Conservation (phyloP, 1,284 basidiomycete genomes). For the Phylloboletellus chloephorus region DNA sequence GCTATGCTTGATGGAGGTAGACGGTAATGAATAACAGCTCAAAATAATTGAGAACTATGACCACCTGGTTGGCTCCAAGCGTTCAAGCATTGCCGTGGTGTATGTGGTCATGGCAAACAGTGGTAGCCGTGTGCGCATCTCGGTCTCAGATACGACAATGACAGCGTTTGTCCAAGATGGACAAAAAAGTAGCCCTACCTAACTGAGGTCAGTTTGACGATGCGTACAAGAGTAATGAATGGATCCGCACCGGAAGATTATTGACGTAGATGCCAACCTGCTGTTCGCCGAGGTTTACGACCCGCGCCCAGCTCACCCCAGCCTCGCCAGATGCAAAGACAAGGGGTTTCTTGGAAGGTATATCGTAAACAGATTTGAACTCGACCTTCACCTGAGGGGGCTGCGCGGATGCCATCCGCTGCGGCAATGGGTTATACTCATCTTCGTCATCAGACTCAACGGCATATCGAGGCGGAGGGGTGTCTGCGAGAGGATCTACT, state of each 20-base stretch:
- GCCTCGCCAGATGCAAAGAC: constrained; percentile 45
- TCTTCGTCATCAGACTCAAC: constrained; percentile 68
- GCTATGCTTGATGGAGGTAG: constrained; percentile 36
- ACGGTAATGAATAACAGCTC: constrained; percentile 1
- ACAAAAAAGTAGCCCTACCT: constrained; percentile 51
- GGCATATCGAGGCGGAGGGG: constrained; percentile 52
- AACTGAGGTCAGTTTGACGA: constrained; percentile 8
- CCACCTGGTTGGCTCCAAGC: constrained; percentile 47
- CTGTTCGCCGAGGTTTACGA: constrained; percentile 48
- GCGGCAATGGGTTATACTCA: constrained; percentile 44
- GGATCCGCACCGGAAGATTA: constrained; percentile 38
- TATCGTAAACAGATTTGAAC: constrained; percentile 33
- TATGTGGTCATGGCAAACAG: constrained; percentile 49
- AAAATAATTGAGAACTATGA: neutral
- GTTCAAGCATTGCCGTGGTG: constrained; percentile 38
- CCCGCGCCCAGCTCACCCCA: constrained; percentile 47
- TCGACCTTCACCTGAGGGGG: constrained; percentile 33
- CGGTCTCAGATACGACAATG: constrained; percentile 51
- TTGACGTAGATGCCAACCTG: constrained; percentile 44
- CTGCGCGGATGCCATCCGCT: constrained; percentile 15
- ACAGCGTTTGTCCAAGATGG: constrained; percentile 44
- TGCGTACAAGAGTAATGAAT: neutral
- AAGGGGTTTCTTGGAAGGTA: constrained; percentile 31
- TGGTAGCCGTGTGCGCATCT: constrained; percentile 40
- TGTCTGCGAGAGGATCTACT: constrained; percentile 51